Evolutionary conservation across 768 basidiomycete species (phyloP), one percentile per base, ranked within the genome.

Genomic region (Kwoniella europaea): DNA sequence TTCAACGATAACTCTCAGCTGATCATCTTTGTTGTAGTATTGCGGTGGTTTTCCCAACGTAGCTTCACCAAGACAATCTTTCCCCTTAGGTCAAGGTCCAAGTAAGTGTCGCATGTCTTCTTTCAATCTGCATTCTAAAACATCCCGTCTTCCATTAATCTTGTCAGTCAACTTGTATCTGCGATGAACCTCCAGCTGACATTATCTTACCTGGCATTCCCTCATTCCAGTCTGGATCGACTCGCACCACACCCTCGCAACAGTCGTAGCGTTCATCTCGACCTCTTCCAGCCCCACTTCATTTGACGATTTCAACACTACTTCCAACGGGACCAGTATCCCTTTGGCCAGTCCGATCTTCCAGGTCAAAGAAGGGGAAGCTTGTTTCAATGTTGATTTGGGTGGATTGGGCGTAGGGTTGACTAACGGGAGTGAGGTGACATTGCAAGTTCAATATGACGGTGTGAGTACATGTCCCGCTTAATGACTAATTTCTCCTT

Each of bases 301-400:
- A 2, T 92, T 92, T 79, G 58, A 85, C 53, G 85, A 90, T 73
- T 94, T 94, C 85, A 86, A 85, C 54, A 84, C 84, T 65, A 84
- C 86, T 10, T 79, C 65, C 54, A 76, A 74, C 43, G 82, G 82
- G 0, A 75, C 75, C 7, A 50, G 66, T 58, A 76, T 76, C 16
- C 76, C 79, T 2, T 53, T 77, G 41, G 74, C 72, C 24, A 74
- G 71, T 63, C 69, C 72, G 20, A 73, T 76, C 63, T 77, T 78
- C 71, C 74, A 76, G 59, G 78, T 77, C 4, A 68, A 69, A 20
- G 88, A 88, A 75, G 92, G 93, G 15, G 68, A 75, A 1, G 88
- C 86, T 76, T 94, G 93, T 82, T 85, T 91, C 68, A 88, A 89
- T 1, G 86, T 94, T 67, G 85, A 92, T 80, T 84, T 93, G 62